A percentile compares a stretch with the other conserved stretches of the same genome.
phyloP scores from a whole-genome alignment of 208 protist genomes.

The Lotmaria passim region DNA sequence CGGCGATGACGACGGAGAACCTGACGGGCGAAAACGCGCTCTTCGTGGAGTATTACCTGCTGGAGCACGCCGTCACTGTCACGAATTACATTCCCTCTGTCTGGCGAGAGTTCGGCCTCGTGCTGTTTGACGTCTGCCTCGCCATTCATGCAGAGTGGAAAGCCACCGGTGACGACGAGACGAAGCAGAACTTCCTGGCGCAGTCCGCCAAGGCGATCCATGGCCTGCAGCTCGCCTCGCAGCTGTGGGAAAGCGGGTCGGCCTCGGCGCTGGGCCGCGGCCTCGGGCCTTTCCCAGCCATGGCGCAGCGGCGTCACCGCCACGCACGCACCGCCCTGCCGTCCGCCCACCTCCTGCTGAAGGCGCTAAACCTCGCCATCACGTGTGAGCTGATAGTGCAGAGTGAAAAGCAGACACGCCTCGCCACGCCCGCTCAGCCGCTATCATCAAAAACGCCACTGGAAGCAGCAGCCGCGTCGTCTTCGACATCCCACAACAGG shows the following conservation, averaged over 20 bases:
- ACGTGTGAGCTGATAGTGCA: constrained; percentile 50
- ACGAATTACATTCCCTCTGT: constrained; percentile 59
- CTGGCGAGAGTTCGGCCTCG: constrained; percentile 87
- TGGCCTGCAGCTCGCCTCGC: constrained; percentile 75
- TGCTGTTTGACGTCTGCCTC: constrained; percentile 88
- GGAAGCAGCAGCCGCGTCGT: background rate
- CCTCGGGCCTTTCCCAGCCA: constrained; percentile 70
- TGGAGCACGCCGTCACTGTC: constrained; percentile 76
- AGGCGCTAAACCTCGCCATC: constrained; percentile 76
- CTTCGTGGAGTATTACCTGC: constrained; percentile 80
- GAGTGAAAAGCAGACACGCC: constrained; percentile 18
- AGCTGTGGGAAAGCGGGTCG: constrained; percentile 72
- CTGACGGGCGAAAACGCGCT: constrained; percentile 56
- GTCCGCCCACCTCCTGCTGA: constrained; percentile 69
- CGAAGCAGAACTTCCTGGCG: constrained; percentile 75
- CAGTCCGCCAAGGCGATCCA: constrained; percentile 83
- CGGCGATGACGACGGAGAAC: constrained; percentile 21
- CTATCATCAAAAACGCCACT: too few relatives aligned
- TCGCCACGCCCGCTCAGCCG: constrained; percentile 2
- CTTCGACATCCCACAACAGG: background rate
- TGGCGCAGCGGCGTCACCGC: constrained; percentile 55
- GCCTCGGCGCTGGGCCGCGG: constrained; percentile 51
- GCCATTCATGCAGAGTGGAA: constrained; percentile 85
- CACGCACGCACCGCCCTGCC: constrained; percentile 77
- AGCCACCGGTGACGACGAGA: constrained; percentile 64